phyloP scores from a whole-genome alignment of 768 basidiomycete genomes.

The Leccinum subgranulosum region DNA sequence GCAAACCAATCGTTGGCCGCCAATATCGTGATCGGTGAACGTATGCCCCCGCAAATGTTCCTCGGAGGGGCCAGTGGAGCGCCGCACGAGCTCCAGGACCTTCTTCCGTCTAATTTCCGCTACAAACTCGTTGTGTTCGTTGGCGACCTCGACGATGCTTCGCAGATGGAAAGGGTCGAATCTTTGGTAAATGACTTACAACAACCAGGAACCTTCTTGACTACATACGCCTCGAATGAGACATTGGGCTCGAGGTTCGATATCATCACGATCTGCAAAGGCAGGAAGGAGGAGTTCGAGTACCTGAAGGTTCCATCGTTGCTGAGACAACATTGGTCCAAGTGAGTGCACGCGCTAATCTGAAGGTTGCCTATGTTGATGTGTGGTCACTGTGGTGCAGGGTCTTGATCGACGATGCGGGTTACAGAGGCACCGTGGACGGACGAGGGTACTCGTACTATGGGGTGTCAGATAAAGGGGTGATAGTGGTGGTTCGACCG shows the following conservation, averaged over 20 bases:
- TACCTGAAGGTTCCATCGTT: slow-evolving; percentile 31
- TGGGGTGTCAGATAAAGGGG: slow-evolving; percentile 36
- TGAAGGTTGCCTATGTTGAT: background rate
- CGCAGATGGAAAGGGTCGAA: slow-evolving; percentile 24
- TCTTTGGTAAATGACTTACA: slow-evolving; percentile 28
- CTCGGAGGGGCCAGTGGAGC: slow-evolving; percentile 45
- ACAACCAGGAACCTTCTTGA: slow-evolving; percentile 25
- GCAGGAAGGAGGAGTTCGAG: slow-evolving; percentile 33
- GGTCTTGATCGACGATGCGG: slow-evolving; percentile 56
- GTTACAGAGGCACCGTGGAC: slow-evolving; percentile 41
- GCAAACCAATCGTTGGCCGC: slow-evolving; percentile 36
- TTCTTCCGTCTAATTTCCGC: slow-evolving; percentile 44
- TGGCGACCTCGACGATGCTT: slow-evolving; percentile 30
- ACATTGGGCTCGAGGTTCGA: slow-evolving; percentile 30
- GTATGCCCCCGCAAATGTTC: slow-evolving; percentile 46
- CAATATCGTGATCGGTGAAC: slow-evolving; percentile 46
- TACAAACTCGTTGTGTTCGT: slow-evolving; percentile 49
- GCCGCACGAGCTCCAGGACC: slow-evolving; percentile 49
- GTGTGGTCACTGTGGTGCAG: slow-evolving; percentile 40
- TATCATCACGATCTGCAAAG: slow-evolving; percentile 26
- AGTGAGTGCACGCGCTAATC: slow-evolving; percentile 26
- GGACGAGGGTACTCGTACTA: slow-evolving; percentile 57
- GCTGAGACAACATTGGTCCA: slow-evolving; percentile 41
- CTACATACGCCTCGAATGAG: slow-evolving; percentile 17
- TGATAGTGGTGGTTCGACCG: slow-evolving; percentile 29